phyloP scores from a whole-genome alignment of 352 stramenopile species.

The Pythium dissimile region DNA sequence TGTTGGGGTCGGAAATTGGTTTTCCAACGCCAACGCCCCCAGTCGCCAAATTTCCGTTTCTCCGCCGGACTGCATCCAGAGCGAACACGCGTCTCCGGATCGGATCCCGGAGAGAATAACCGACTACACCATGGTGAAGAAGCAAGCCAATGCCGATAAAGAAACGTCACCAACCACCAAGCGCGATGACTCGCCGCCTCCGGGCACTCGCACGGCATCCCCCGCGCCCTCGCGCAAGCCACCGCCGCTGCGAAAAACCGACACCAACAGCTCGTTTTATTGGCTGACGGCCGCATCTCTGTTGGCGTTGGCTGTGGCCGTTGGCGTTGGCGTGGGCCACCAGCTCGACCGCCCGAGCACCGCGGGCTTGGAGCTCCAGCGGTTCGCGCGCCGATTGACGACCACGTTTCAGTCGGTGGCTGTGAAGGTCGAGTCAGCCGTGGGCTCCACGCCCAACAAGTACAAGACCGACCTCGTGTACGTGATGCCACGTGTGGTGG shows the following conservation, averaged over 20 bases:
- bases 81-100: neutral
- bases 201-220: neutral
- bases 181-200: neutral
- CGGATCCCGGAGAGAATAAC: conserved; percentile 1
- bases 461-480: conserved; percentile 55
- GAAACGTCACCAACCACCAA: neutral
- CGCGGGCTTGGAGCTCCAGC: conserved; percentile 9
- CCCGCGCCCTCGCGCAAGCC: neutral
- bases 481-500: conserved; percentile 34
- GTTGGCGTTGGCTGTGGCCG: conserved; percentile 17
- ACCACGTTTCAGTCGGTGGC: conserved; percentile 6
- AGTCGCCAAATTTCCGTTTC: conserved; percentile 9
- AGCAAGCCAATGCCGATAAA: conserved; percentile 14
- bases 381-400: conserved; percentile 16
- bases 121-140: conserved; percentile 13
- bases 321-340: conserved; percentile 19
- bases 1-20: neutral
- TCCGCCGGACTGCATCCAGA: conserved; percentile 7
- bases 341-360: conserved; percentile 21
- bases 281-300: conserved; percentile 10
- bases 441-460: conserved; percentile 38
- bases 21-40: neutral
- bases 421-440: conserved; percentile 13
- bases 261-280: neutral
- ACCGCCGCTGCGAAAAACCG: neutral